phyloP scores from a whole-genome alignment of 139 green algal species.

The Chlorella sp. region DNA sequence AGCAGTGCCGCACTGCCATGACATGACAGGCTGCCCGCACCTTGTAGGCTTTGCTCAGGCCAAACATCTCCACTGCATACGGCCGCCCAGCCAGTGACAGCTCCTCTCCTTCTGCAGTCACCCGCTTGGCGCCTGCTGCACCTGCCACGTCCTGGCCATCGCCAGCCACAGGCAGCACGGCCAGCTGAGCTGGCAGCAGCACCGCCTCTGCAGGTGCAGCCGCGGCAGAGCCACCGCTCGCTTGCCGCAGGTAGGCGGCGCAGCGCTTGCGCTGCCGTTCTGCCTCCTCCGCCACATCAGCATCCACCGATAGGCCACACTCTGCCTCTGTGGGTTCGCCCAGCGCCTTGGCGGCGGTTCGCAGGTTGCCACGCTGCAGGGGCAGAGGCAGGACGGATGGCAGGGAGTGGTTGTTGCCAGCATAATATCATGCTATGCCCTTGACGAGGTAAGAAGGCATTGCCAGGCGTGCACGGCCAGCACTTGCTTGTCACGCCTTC shows the following conservation, averaged over 20 bases:
- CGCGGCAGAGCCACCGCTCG: not conserved
- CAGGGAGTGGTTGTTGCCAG: too few species aligned
- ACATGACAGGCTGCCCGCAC: too few species aligned
- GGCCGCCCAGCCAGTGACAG: not conserved
- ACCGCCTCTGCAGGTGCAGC: not conserved
- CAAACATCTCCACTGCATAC: constrained; percentile 75
- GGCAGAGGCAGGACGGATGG: too few species aligned
- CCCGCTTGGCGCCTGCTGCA: constrained; percentile 9
- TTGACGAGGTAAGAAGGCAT: too few species aligned
- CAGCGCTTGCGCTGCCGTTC: constrained; percentile 10
- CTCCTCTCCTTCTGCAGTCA: not conserved
- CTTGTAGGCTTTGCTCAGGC: constrained; percentile 69
- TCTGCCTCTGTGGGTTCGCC: constrained; percentile 27
- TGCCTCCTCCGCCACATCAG: constrained; percentile 41
- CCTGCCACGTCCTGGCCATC: not conserved
- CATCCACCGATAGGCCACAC: constrained; percentile 37
- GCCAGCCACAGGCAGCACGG: not conserved
- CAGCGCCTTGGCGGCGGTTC: not conserved
- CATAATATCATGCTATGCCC: too few species aligned
- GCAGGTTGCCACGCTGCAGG: constrained; percentile 1
- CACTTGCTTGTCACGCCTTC: too few species aligned
- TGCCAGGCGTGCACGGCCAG: too few species aligned
- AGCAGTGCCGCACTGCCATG: too few species aligned
- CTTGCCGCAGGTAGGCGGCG: not conserved
- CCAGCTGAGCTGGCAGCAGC: not conserved